Evolutionary conservation across 2,329 filamentous ascomycete genomes (phyloP).

Genomic region (Alternaria triticina): DNA sequence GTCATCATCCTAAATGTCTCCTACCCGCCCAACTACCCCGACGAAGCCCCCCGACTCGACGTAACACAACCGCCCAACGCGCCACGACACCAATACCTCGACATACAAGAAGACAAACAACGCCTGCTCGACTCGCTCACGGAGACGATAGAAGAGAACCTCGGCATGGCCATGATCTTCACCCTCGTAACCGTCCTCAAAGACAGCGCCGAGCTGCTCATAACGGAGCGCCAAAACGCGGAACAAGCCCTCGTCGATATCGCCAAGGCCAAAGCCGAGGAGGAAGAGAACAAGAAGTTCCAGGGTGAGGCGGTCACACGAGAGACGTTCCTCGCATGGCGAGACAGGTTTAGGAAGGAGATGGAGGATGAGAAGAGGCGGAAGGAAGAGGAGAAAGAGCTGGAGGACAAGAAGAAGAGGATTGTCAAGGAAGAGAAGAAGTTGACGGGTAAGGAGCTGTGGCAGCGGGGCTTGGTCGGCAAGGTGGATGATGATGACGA

Average conservation of each 20-base stretch:
- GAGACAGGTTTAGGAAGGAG: slow-evolving; percentile 77
- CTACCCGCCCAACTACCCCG: slow-evolving; percentile 90
- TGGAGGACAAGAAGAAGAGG: slow-evolving; percentile 63
- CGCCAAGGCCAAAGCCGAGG: slow-evolving; percentile 70
- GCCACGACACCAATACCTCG: slow-evolving; percentile 73
- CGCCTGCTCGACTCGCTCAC: slow-evolving; percentile 73
- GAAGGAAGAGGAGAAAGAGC: slow-evolving; percentile 72
- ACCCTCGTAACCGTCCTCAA: slow-evolving; percentile 86
- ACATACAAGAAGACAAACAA: slow-evolving; percentile 79
- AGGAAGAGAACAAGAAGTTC: slow-evolving; percentile 96
- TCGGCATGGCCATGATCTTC: slow-evolving; percentile 98
- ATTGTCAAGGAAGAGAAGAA: slow-evolving; percentile 76
- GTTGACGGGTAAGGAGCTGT: slow-evolving; percentile 66
- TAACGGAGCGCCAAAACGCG: slow-evolving; percentile 73
- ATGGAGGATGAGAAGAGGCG: slow-evolving; percentile 72
- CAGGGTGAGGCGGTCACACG: slow-evolving; percentile 87
- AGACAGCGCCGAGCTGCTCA: slow-evolving; percentile 85
- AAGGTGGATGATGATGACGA: slow-evolving; percentile 67
- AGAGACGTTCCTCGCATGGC: slow-evolving; percentile 85
- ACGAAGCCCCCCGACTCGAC: slow-evolving; percentile 83
- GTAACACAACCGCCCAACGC: slow-evolving; percentile 75
- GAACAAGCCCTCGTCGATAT: slow-evolving; percentile 61
- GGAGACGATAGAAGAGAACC: slow-evolving; percentile 84
- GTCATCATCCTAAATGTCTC: slow-evolving; percentile 81
- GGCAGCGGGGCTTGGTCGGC: slow-evolving; percentile 59